A percentile compares a stretch with the other conserved stretches of the same genome.
These are phyloP conservation scores for Colletotrichum neosansevieriae DNA, from an alignment of 2,329 filamentous ascomycete species.

Conservation along the genomic window DNA sequence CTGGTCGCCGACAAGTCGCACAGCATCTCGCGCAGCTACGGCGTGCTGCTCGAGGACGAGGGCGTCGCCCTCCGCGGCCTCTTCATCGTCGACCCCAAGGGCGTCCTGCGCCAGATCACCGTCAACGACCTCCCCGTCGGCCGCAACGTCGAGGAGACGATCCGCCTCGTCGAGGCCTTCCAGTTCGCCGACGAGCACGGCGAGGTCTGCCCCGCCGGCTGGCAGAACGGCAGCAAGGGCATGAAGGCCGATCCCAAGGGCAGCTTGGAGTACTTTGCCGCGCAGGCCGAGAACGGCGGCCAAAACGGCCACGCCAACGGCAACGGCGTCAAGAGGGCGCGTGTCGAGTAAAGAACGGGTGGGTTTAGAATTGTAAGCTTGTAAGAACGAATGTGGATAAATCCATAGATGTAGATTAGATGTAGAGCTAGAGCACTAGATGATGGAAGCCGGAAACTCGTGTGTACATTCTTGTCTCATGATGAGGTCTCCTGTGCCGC, in stretches of 20 bases:
- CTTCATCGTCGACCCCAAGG: slow-evolving; percentile 75
- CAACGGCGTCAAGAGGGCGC: slow-evolving; percentile 29
- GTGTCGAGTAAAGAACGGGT: slow-evolving; percentile 19
- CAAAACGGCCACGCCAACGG: slow-evolving; percentile 23
- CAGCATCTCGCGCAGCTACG: slow-evolving; percentile 70
- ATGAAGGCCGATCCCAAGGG: slow-evolving; percentile 66
- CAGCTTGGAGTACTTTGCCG: slow-evolving; percentile 61
- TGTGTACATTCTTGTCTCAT: background rate
- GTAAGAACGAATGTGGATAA: background rate
- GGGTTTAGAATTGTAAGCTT: background rate
- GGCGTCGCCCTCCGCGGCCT: slow-evolving; percentile 73
- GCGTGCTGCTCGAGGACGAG: slow-evolving; percentile 73
- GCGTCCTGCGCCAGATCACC: slow-evolving; percentile 71
- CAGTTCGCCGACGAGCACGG: slow-evolving; percentile 89
- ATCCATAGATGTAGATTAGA: slow-evolving; percentile 22
- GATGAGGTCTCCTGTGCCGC: background rate
- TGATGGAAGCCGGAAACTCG: too few species aligned
- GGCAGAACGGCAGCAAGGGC: slow-evolving; percentile 59
- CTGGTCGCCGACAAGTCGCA: slow-evolving; percentile 73
- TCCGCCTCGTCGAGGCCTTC: slow-evolving; percentile 78
- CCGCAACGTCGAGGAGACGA: slow-evolving; percentile 72
- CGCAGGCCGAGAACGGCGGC: slow-evolving; percentile 48
- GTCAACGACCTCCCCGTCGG: slow-evolving; percentile 75
- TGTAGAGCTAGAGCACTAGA: slow-evolving; percentile 6
- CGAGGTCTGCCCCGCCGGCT: slow-evolving; percentile 73